Evolutionary conservation across 2,329 filamentous ascomycete genomes (phyloP).

Genomic region (Cladosporium sphaerospermum): DNA sequence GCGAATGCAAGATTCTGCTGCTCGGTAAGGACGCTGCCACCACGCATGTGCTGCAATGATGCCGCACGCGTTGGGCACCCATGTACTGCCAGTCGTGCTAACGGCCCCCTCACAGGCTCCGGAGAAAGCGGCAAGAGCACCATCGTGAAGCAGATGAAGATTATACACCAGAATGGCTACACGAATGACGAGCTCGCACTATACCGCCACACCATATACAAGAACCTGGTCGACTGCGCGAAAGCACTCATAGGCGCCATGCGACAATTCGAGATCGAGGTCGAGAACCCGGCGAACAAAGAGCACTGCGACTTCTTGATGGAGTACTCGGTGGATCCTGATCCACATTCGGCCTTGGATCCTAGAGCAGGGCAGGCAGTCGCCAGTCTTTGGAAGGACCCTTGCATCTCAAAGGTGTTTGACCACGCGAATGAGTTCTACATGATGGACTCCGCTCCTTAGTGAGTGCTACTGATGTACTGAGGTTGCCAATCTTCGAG

Average conservation of each 20-base stretch:
- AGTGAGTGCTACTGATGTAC: conserved; percentile 56
- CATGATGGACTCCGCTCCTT: conserved; percentile 97
- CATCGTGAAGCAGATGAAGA: conserved; percentile 99
- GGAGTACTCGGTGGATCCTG: conserved; percentile 84
- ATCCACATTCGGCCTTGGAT: conserved; percentile 80
- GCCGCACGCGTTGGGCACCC: not conserved
- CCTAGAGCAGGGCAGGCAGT: conserved; percentile 75
- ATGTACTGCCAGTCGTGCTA: conserved; percentile 9
- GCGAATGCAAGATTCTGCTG: conserved; percentile 98
- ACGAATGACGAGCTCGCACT: conserved; percentile 87
- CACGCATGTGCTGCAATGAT: not conserved
- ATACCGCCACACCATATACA: conserved; percentile 95
- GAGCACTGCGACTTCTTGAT: conserved; percentile 73
- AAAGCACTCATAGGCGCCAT: conserved; percentile 89
- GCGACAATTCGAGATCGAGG: conserved; percentile 82
- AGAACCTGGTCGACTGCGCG: conserved; percentile 94
- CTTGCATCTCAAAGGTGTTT: conserved; percentile 73
- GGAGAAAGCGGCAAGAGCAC: conserved; percentile 98
- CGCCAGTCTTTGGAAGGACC: conserved; percentile 82
- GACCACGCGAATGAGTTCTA: conserved; percentile 98
- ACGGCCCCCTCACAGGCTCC: conserved; percentile 57
- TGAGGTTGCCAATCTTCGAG: not conserved
- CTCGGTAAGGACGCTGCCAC: conserved; percentile 60
- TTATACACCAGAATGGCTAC: conserved; percentile 98
- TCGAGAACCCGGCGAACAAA: conserved; percentile 63